These are phyloP conservation scores for Dryadomyces sulphureus DNA, from an alignment of 2,329 filamentous ascomycete genomes.

Conservation along the genomic window DNA sequence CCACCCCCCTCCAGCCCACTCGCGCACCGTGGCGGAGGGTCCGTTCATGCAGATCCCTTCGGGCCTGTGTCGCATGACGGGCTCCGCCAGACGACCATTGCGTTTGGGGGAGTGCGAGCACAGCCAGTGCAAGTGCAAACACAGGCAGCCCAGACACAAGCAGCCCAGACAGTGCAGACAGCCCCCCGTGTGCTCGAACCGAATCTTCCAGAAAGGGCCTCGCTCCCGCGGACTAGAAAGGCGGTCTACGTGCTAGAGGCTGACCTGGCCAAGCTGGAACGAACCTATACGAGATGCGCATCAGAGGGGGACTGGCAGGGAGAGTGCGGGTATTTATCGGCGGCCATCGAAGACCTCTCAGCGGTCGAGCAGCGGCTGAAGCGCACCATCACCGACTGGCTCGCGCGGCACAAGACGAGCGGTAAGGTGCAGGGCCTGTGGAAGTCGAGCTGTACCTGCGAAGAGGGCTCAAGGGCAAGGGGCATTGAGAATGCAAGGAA, in stretches of 20 bases:
- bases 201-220: too few species aligned
- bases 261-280: conserved; percentile 1
- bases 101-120: conserved; percentile 1
- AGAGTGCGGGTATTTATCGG: not conserved
- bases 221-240: too few species aligned
- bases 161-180: too few species aligned
- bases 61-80: conserved; percentile 3
- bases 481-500: too few species aligned
- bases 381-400: conserved; percentile 5
- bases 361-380: conserved; percentile 6
- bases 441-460: conserved; percentile 9
- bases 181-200: too few species aligned
- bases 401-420: conserved; percentile 1
- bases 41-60: not conserved
- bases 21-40: not conserved
- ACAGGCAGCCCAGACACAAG: not conserved
- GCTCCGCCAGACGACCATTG: conserved; percentile 7
- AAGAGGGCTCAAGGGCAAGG: conserved; percentile 6
- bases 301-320: not conserved
- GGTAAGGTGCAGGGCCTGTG: not conserved
- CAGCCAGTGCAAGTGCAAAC: not conserved
- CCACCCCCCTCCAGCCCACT: conserved; percentile 7
- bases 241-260: conserved; percentile 1
- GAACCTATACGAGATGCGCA: not conserved
- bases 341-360: conserved; percentile 5